These are phyloP conservation scores for Penicillium soppii DNA, from an alignment of 495 filamentous ascomycete species.

Conservation along the genomic window DNA sequence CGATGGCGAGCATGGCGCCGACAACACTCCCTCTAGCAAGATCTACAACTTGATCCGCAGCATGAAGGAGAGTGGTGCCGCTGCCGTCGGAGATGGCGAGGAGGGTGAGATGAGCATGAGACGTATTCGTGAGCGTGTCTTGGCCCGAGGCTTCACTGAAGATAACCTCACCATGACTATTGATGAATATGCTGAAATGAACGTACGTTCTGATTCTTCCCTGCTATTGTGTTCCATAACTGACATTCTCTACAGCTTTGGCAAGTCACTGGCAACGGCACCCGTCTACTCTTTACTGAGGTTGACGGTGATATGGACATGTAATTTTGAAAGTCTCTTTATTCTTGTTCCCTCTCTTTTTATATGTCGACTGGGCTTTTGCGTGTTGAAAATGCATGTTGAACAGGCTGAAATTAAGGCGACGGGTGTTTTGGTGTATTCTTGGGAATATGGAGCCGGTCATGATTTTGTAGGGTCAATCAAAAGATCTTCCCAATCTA, in stretches of 20 bases:
- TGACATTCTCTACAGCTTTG: constrained; percentile 64
- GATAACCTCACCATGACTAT: constrained; percentile 84
- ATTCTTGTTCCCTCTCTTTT: constrained; percentile 10
- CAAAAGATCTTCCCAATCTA: constrained; percentile 22
- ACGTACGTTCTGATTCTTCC: constrained; percentile 63
- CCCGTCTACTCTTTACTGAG: constrained; percentile 79
- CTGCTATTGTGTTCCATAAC: constrained; percentile 2
- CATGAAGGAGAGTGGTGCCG: constrained; percentile 79
- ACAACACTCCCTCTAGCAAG: constrained; percentile 80
- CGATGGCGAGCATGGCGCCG: constrained; percentile 56
- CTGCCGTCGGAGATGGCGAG: constrained; percentile 67
- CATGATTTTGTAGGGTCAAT: constrained; percentile 16
- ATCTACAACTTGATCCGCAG: constrained; percentile 91
- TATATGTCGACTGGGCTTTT: constrained; percentile 11
- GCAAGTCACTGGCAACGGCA: constrained; percentile 88
- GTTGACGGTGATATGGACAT: constrained; percentile 58
- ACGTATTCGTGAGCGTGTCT: constrained; percentile 81
- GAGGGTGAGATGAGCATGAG: constrained; percentile 80
- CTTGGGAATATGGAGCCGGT: constrained; percentile 12
- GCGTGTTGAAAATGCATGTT: constrained; percentile 24
- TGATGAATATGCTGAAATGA: constrained; percentile 82
- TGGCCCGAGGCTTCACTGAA: constrained; percentile 95
- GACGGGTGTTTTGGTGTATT: constrained; percentile 26
- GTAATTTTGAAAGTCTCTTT: constrained; percentile 17
- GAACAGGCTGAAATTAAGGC: constrained; percentile 22